Percentiles rank a stretch among this genome's conserved stretches.
These are phyloP conservation scores for Herpetomonas samuelpessoai DNA, from an alignment of 208 protist genomes.

Conservation along the genomic window DNA sequence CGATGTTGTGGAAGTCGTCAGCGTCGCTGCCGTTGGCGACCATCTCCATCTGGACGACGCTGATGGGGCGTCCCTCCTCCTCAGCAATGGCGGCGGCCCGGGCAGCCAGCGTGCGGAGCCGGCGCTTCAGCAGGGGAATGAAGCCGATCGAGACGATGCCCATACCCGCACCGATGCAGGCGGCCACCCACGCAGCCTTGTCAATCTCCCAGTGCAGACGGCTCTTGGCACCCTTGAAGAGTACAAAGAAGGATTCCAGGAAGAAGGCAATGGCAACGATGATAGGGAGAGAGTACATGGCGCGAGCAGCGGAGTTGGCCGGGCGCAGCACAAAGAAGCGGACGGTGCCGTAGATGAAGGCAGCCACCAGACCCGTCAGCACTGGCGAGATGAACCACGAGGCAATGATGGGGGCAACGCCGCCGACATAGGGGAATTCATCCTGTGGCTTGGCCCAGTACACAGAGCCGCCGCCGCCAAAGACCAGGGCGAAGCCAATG, in stretches of 20 bases:
- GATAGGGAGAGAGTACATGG: constrained; percentile 55
- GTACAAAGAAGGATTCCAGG: constrained; percentile 76
- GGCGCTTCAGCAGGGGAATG: constrained; percentile 54
- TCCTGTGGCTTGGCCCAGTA: constrained; percentile 50
- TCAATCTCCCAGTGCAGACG: constrained; percentile 50
- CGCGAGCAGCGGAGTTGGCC: constrained; percentile 44
- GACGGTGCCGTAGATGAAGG: constrained; percentile 51
- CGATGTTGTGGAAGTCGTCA: constrained; percentile 2
- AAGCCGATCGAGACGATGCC: constrained; percentile 40
- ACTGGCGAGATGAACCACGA: constrained; percentile 84
- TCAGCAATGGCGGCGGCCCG: constrained; percentile 22
- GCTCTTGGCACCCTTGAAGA: constrained; percentile 67
- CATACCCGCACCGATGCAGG: constrained; percentile 39
- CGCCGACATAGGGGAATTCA: constrained; percentile 70
- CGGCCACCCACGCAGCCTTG: constrained; percentile 53
- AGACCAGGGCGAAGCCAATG: constrained; percentile 80
- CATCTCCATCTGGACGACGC: constrained; percentile 19
- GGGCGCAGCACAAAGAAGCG: constrained; percentile 52
- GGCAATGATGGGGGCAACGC: constrained; percentile 66
- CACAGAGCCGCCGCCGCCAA: constrained; percentile 50
- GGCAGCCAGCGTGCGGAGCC: constrained; percentile 27
- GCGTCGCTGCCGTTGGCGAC: constrained; percentile 5
- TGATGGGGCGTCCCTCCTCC: constrained; percentile 8
- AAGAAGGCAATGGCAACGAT: constrained; percentile 73
- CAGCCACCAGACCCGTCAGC: constrained; percentile 54